Evolutionary conservation across 176 grass and related monocot genomes (phyloP), one percentile per base, ranked within the genome.

Genomic region (Musa itinerans): DNA sequence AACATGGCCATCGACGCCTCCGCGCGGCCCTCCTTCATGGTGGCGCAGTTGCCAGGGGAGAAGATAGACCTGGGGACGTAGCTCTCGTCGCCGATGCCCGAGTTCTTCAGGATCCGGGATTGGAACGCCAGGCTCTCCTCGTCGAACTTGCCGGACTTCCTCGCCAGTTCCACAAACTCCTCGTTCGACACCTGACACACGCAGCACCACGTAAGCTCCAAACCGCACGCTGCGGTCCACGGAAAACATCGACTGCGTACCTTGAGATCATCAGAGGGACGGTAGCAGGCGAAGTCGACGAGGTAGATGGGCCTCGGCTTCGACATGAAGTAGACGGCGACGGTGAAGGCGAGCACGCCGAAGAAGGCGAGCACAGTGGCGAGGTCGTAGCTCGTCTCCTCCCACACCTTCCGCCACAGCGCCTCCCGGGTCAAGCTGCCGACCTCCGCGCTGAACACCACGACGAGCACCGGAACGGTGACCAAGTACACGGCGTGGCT

Each of bases 261-360:
- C 73, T 75, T 75, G 26, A 75, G 54, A 48, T 75, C 73, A 52
- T 61, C 54, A 23, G 73, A 75, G 9, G 73, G 54, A 0, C 73
- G 73, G 54, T 59, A 75, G 54, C 73, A 75, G 26, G 73, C 73
- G 73, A 75, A 75, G 73, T 75, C 73, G 73, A 75, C 15, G 73
- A 75, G 73, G 54, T 75, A 75, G 73, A 75, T 59, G 1, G 73
- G 73, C 54, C 73, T 21, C 8, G 54, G 73, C 26, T 27, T 57
- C 1, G 73, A 75, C 73, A 75, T 57, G 25, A 75, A 53, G 73
- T 75, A 75, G 54, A 75, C 73, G 2, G 73, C 24, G 54, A 48
- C 1, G 25, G 73, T 75, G 73, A 75, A 75, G 54, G 27, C 73
- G 8, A 75, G 73, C 22, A 75, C 73, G 27, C 25, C 21, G 17